These are phyloP conservation scores for Metschnikowia noctiluminum DNA, from an alignment of 805 yeast genomes.

Conservation along the genomic window DNA sequence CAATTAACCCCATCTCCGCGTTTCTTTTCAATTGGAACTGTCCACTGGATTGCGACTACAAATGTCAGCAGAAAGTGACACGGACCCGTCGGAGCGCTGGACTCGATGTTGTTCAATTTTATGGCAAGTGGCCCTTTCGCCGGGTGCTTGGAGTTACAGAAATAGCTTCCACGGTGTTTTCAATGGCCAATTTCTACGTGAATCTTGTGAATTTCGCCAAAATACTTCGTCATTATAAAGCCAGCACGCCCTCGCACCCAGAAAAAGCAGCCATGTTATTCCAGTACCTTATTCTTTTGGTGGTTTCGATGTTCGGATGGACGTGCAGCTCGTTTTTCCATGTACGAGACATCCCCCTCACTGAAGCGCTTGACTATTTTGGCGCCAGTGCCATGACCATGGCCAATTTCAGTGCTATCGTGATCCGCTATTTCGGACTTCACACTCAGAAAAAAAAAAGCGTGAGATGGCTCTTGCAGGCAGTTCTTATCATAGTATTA, in stretches of 20 bases:
- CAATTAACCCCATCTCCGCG: conserved; percentile 18
- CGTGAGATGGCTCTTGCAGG: conserved; percentile 19
- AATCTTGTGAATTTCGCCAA: conserved; percentile 29
- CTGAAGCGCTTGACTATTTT: conserved; percentile 41
- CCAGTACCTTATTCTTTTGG: conserved; percentile 30
- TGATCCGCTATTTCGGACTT: conserved; percentile 30
- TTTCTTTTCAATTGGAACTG: conserved; percentile 33
- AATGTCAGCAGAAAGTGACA: conserved; percentile 37
- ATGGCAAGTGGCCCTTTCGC: conserved; percentile 44
- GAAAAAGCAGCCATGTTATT: conserved; percentile 23
- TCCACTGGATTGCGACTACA: conserved; percentile 34
- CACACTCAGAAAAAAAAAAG: conserved; percentile 13
- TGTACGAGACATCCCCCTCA: conserved; percentile 32
- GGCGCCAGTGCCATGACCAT: conserved; percentile 40
- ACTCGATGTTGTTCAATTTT: conserved; percentile 35
- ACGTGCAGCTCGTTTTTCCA: conserved; percentile 36
- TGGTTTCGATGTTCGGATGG: conserved; percentile 37
- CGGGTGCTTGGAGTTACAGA: conserved; percentile 38
- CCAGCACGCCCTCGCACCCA: conserved; percentile 14
- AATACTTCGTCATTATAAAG: conserved; percentile 25
- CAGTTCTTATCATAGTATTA: conserved; percentile 18
- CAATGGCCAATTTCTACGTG: conserved; percentile 34
- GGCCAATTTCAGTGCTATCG: conserved; percentile 34
- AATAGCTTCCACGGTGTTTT: conserved; percentile 32
- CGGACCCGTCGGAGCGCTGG: conserved; percentile 18